Conservation (phyloP, 768 basidiomycete genomes). For the Mycena floridula region DNA sequence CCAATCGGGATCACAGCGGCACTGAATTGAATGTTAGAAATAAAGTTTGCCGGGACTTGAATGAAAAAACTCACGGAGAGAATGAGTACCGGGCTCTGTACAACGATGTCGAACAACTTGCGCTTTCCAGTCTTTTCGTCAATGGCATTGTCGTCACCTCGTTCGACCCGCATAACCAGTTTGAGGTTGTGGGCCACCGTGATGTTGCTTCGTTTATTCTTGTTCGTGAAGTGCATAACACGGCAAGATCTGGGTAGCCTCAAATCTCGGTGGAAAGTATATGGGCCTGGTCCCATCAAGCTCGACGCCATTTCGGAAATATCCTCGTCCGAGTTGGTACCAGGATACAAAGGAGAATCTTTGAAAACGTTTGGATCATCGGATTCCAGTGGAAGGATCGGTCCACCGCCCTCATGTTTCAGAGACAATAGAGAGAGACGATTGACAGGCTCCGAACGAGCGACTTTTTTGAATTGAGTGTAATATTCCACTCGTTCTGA, state of each 20-base stretch:
- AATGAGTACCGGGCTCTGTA: conserved; percentile 81
- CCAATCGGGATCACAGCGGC: conserved; percentile 78
- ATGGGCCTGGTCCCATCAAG: conserved; percentile 80
- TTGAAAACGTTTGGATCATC: conserved; percentile 58
- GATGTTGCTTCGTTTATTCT: conserved; percentile 71
- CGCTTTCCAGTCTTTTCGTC: conserved; percentile 65
- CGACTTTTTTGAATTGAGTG: conserved; percentile 58
- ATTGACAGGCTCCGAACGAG: conserved; percentile 60
- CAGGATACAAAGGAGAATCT: conserved; percentile 57
- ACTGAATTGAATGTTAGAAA: conserved; percentile 33
- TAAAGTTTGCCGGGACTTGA: not conserved
- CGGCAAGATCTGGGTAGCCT: conserved; percentile 61
- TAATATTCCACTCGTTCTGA: conserved; percentile 81
- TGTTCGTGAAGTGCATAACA: conserved; percentile 71
- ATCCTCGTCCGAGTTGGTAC: conserved; percentile 44
- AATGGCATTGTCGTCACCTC: conserved; percentile 60
- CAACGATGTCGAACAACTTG: conserved; percentile 82
- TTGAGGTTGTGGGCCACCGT: conserved; percentile 72
- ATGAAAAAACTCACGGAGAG: conserved; percentile 59
- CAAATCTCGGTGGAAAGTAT: conserved; percentile 69
- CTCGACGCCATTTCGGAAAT: conserved; percentile 50
- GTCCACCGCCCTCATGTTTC: conserved; percentile 41
- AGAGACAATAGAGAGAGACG: conserved; percentile 60
- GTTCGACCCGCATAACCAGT: conserved; percentile 76
- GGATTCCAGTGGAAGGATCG: conserved; percentile 75